Evolutionary conservation across 1,284 basidiomycete genomes (phyloP), one percentile per base, ranked within the genome.

Genomic region (Sporisorium iseilematis-ciliati): DNA sequence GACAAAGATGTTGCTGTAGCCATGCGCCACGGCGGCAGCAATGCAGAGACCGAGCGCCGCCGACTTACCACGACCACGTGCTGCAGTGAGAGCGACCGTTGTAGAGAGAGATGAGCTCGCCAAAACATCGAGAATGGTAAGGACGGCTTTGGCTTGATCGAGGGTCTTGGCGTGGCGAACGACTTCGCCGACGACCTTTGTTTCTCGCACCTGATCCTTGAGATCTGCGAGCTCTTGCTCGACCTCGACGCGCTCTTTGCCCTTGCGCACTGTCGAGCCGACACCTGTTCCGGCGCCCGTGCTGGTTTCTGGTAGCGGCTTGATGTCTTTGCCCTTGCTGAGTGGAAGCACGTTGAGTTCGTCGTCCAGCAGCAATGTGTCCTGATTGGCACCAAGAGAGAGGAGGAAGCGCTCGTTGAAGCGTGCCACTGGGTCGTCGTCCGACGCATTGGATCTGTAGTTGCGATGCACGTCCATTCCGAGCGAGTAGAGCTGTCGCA

Each of bases 1-100:
- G 54, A 99, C 94, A 85, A 99, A 99, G 71, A 99, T 94, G 86
- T 99, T 99, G 61, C 93, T 93, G 86, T 99, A 99, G 20, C 95
- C 95, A 83, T 97, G 93, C 0, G 92, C 93, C 21, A 99, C 88
- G 1, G 97, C 95, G 16, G 94, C 92, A 7, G 96, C 92, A 64
- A 99, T 94, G 0, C 94, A 93, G 48, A 99, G 88, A 56, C 97
- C 97, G 14, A 99, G 88, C 1, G 96, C 93, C 4, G 97, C 96
- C 23, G 94, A 97, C 86, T 99, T 99, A 68, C 97, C 97, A 35
- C 97, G 91, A 78, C 97, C 97, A 85, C 97, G 91, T 10, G 90
- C 92, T 55, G 97, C 96, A 0, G 97, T 99, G 10, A 99, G 89
- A 0, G 96, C 92, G 26, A 98, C 94, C 0, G 96, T 99, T 3